These are phyloP conservation scores for Sporothrix inflata DNA, from an alignment of 2,329 filamentous ascomycete species.

Conservation along the genomic window DNA sequence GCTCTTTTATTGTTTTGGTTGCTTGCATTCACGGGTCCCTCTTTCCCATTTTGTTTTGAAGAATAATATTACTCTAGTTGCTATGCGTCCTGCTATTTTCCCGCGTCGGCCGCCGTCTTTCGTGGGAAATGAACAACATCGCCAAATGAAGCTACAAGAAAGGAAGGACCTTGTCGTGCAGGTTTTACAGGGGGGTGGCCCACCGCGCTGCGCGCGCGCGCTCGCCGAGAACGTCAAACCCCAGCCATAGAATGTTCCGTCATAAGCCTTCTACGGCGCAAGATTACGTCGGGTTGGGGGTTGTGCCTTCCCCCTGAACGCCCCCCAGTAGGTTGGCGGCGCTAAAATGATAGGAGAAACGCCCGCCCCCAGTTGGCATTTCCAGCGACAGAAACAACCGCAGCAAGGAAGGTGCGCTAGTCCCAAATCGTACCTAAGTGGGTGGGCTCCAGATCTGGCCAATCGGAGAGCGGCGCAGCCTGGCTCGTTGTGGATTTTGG, in stretches of 20 bases:
- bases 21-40: constrained; percentile 5
- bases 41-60: constrained; percentile 16
- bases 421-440: background rate
- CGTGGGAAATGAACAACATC: constrained; percentile 30
- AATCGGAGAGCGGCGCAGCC: constrained; percentile 23
- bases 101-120: constrained; percentile 20
- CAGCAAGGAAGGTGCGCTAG: constrained; percentile 15
- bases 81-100: constrained; percentile 17
- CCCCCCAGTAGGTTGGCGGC: background rate
- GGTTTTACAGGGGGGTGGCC: constrained; percentile 22
- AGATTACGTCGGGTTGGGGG: background rate
- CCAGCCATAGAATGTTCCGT: constrained; percentile 13
- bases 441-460: background rate
- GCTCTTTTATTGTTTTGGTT: background rate
- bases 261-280: background rate
- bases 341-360: background rate
- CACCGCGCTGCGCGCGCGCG: constrained; percentile 12
- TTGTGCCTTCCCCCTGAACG: background rate
- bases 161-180: constrained; percentile 23
- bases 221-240: constrained; percentile 1
- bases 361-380: constrained; percentile 16
- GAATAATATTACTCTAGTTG: constrained; percentile 17
- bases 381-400: constrained; percentile 10
- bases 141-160: constrained; percentile 26
- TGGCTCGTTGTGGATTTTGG: constrained; percentile 19